Conservation (phyloP, 2,329 filamentous ascomycete species). For the Fusarium clavum region DNA sequence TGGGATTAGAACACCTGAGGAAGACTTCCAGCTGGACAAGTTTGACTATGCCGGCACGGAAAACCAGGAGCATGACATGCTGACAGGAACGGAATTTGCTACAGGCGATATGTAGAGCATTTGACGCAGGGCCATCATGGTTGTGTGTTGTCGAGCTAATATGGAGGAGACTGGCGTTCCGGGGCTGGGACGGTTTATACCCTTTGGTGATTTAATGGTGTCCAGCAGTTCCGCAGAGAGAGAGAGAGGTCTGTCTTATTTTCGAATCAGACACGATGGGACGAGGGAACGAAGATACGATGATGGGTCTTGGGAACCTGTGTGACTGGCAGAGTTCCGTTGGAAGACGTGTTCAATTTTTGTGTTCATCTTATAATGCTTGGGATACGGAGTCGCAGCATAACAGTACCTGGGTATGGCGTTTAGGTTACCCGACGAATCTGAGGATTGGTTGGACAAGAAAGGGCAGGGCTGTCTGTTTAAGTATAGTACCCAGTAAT, state of each 20-base stretch:
- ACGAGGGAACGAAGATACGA: slow-evolving; percentile 52
- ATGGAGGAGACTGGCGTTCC: slow-evolving; percentile 40
- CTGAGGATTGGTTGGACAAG: slow-evolving; percentile 10
- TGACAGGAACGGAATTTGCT: slow-evolving; percentile 48
- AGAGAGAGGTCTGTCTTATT: slow-evolving; percentile 14
- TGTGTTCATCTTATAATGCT: slow-evolving; percentile 21
- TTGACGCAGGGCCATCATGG: slow-evolving; percentile 3
- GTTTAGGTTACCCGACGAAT: neutral
- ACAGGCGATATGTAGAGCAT: slow-evolving; percentile 32
- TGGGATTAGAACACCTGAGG: slow-evolving; percentile 74
- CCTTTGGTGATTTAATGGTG: slow-evolving; percentile 42
- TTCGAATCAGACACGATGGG: slow-evolving; percentile 46
- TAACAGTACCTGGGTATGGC: neutral
- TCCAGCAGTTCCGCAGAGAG: slow-evolving; percentile 29
- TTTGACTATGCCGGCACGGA: slow-evolving; percentile 60
- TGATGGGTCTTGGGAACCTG: slow-evolving; percentile 24
- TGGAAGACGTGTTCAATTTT: slow-evolving; percentile 10
- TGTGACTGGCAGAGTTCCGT: neutral
- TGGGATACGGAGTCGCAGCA: slow-evolving; percentile 18
- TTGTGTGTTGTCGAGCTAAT: slow-evolving; percentile 5
- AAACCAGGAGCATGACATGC: slow-evolving; percentile 51
- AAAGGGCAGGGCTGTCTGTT: neutral
- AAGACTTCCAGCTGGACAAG: slow-evolving; percentile 72
- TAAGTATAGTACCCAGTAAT: neutral
- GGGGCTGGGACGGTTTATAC: slow-evolving; percentile 40